Conservation (phyloP, 2,329 filamentous ascomycete genomes). For the Waltergamsia citrina region DNA sequence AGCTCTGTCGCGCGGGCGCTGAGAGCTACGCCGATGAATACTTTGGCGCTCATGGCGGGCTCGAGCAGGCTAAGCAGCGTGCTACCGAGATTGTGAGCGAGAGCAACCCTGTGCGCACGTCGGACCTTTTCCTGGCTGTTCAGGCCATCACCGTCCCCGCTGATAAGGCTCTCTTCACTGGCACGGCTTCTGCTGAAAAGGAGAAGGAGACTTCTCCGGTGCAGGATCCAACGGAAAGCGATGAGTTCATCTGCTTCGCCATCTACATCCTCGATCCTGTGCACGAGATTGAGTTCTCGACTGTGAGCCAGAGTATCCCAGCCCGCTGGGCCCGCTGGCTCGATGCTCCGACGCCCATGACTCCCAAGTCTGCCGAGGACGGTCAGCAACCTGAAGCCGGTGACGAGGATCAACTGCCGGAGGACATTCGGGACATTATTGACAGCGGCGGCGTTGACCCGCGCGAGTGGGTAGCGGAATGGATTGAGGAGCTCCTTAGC, state of each 20-base stretch:
- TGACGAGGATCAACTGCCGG: conserved; percentile 42
- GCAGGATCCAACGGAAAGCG: conserved; percentile 40
- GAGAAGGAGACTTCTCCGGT: conserved; percentile 45
- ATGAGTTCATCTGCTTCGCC: conserved; percentile 63
- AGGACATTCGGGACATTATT: conserved; percentile 82
- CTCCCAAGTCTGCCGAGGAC: conserved; percentile 40
- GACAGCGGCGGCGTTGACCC: conserved; percentile 71
- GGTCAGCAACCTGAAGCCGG: conserved; percentile 14
- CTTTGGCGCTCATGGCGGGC: conserved; percentile 66
- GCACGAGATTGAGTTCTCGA: conserved; percentile 79
- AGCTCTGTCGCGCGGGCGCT: conserved; percentile 80
- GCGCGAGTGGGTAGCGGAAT: conserved; percentile 93
- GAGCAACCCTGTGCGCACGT: conserved; percentile 81
- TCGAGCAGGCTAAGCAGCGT: conserved; percentile 70
- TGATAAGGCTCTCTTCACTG: conserved; percentile 59
- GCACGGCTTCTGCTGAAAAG: conserved; percentile 40
- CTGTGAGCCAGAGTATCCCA: conserved; percentile 75
- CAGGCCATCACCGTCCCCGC: conserved; percentile 68
- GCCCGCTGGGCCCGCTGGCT: conserved; percentile 86
- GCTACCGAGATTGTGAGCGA: conserved; percentile 74
- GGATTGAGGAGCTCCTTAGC: conserved; percentile 81
- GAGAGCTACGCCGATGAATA: conserved; percentile 83
- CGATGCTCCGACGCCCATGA: conserved; percentile 58
- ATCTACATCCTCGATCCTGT: conserved; percentile 80
- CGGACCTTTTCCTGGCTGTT: conserved; percentile 91